Base-by-base conservation (phyloP, 805 yeast genomes). In the Saturnispora besseyi region DNA sequence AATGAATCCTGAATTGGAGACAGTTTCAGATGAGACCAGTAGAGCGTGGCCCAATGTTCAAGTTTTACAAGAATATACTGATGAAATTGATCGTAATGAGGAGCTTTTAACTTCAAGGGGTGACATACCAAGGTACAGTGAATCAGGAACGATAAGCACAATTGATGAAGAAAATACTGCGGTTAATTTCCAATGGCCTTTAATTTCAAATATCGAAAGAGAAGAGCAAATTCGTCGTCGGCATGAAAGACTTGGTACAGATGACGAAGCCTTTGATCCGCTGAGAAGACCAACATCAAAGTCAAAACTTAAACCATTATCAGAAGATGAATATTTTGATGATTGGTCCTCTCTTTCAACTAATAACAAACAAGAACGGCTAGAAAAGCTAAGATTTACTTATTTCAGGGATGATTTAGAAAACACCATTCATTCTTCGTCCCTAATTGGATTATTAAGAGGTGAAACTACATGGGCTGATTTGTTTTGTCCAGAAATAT, bases 321-420 rank as follows among this genome's bases (percentile, higher is more conserved):
- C 47, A 24, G 47, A 45, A 34, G 50, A 47, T 21, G 50, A 47
- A 33, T 47, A 47, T 42, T 41, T 47, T 41, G 50, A 47, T 41
- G 50, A 47, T 21, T 47, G 50, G 50, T 47, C 50, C n/a, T 47
- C 50, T 24, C 41, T 47, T 32, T 47, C 50, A 31, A 47, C 50
- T 5, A 47, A 47, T 13, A 47, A 47, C 41, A 47, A 51, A 28
- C 58, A 56, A 33, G 55, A 53, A 21, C 60, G 57, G 45, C 49
- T 62, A 43, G 79, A 76, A 51, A 79, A 78, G 53, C 81, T 80
- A 62, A 72, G 98, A 55, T 91, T 87, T 69, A 88, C 98, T 0
- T 91, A 91, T 62, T 91, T 93, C 66, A 75, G 98, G 56, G 96
- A 89, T 55, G 95, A 88, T 59, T 66, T 91, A 56, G 85, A 83